These are phyloP conservation scores for Dovyalis caffra DNA, from an alignment of 345 rosid genomes.

Conservation along the genomic window DNA sequence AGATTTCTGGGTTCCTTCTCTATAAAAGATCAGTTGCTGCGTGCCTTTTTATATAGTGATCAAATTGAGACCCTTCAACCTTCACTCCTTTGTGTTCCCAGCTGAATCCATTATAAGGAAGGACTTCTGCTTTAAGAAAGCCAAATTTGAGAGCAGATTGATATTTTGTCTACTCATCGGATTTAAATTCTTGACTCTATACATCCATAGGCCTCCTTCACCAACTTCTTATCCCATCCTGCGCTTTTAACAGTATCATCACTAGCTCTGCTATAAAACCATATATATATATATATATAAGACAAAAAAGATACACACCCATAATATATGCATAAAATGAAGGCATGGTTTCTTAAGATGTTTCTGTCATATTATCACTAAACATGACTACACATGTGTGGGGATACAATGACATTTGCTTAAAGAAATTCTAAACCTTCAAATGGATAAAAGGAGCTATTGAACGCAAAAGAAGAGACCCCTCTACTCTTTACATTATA, in stretches of 20 bases:
- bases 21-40: constrained; percentile 62
- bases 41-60: constrained; percentile 47
- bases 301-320: no score
- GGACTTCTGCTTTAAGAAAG: constrained; percentile 55
- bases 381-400: no score
- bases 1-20: constrained; percentile 38
- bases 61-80: constrained; percentile 58
- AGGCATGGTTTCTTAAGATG: no score
- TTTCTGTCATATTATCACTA: no score
- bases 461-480: no score
- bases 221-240: constrained; percentile 59
- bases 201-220: constrained; percentile 61
- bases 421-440: no score
- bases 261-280: constrained; percentile 73
- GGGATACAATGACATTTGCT: no score
- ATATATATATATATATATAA: no score
- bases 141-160: constrained; percentile 26
- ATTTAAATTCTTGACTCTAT: constrained; percentile 61
- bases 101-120: constrained; percentile 26
- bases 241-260: constrained; percentile 41
- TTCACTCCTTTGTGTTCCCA: constrained; percentile 9
- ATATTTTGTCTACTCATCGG: constrained; percentile 2
- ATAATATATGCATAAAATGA: no score
- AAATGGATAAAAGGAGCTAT: no score
- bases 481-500: no score